phyloP scores from a whole-genome alignment of 225 moss, liverwort and hornwort genomes.

The Rhytidiadelphus loreus region DNA sequence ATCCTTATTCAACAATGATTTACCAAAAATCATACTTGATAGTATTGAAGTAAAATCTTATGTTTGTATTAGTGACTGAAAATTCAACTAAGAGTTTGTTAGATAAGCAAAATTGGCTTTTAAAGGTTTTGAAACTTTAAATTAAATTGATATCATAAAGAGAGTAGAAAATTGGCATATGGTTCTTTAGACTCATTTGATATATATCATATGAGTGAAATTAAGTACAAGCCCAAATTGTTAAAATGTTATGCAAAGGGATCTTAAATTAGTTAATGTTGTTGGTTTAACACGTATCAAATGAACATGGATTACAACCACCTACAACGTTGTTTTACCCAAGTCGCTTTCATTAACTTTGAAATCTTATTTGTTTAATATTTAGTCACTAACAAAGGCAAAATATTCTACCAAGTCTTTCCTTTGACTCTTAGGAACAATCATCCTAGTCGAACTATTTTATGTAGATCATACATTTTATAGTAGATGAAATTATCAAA shows the following conservation, averaged over 20 bases:
- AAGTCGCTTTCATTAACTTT: neutral
- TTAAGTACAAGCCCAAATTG: rapidly evolving
- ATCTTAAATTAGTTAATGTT: neutral
- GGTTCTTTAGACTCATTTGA: too few relatives aligned
- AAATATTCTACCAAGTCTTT: neutral
- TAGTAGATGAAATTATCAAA: neutral
- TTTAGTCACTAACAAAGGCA: neutral
- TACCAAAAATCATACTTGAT: too few relatives aligned
- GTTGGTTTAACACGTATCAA: neutral
- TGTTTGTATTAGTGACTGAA: neutral
- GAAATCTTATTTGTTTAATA: neutral
- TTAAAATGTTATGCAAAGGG: neutral
- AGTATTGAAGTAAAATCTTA: neutral
- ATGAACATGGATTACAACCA: neutral
- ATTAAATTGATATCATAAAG: neutral
- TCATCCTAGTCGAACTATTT: neutral
- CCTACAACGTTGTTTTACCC: rapidly evolving
- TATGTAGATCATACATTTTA: neutral
- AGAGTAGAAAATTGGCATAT: neutral
- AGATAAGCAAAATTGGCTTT: neutral
- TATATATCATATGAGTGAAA: neutral
- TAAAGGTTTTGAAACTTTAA: neutral
- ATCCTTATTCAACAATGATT: neutral
- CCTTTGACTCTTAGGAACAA: rapidly evolving
- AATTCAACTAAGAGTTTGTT: neutral